Evolutionary conservation across 495 filamentous ascomycete species (phyloP).

Genomic region (Neurospora pannonica): DNA sequence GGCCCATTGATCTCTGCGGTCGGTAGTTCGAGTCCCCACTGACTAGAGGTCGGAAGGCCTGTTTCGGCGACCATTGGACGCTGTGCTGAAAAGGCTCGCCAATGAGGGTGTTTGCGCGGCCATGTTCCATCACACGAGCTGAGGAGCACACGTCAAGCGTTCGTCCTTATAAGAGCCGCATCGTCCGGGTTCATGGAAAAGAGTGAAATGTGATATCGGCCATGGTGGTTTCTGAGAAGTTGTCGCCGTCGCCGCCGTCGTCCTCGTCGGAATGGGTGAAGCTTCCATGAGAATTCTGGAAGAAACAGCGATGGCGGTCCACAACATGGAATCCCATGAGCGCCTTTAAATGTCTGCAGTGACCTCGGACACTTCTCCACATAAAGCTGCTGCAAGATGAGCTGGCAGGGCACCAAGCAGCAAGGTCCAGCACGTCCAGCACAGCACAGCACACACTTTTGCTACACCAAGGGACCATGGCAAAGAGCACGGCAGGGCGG

Average conservation of each 20-base stretch:
- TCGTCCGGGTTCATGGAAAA: neutral
- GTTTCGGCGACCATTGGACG: conserved; percentile 24
- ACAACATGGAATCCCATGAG: neutral
- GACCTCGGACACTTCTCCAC: conserved; percentile 18
- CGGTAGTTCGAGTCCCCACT: conserved; percentile 9
- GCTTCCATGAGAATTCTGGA: neutral
- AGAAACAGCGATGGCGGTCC: neutral
- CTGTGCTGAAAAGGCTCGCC: conserved; percentile 15
- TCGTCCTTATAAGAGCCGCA: conserved; percentile 20
- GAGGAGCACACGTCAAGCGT: conserved; percentile 7
- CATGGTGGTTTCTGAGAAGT: neutral
- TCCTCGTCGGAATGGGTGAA: neutral
- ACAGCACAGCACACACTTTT: neutral
- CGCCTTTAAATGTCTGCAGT: conserved; percentile 18
- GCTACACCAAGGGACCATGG: neutral
- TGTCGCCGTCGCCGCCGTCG: neutral
- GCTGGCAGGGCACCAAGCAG: conserved; percentile 22
- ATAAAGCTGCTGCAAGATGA: conserved; percentile 27
- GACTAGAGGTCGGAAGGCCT: conserved; percentile 15
- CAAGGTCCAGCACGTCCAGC: neutral
- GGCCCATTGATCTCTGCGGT: conserved; percentile 2
- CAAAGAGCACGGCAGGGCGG: neutral
- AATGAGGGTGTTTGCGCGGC: conserved; percentile 16
- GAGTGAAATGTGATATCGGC: neutral
- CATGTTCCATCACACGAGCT: conserved; percentile 15